These are phyloP conservation scores for Xylaria sp. DNA, from an alignment of 2,329 filamentous ascomycete genomes.

Conservation along the genomic window DNA sequence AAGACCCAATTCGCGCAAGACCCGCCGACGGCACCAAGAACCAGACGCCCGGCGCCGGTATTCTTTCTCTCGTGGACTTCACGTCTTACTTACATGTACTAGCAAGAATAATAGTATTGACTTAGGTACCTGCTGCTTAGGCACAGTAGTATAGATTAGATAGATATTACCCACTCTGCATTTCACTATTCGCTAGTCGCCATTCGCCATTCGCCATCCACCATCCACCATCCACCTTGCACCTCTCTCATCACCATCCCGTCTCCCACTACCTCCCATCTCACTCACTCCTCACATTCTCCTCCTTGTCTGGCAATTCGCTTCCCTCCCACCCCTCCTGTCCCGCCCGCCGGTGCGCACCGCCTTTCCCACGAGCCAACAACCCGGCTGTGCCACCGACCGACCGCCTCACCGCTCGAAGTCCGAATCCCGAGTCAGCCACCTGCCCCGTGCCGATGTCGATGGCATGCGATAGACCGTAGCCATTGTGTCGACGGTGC, in stretches of 20 bases:
- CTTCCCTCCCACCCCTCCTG: slow-evolving; percentile 9
- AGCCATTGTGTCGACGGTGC: slow-evolving; percentile 64
- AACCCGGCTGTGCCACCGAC: slow-evolving; percentile 7
- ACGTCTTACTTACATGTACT: background rate
- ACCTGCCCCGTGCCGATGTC: slow-evolving; percentile 50
- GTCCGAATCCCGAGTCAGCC: slow-evolving; percentile 27
- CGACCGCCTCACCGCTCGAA: slow-evolving; percentile 18
- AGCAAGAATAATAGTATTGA: background rate
- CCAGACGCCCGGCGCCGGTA: slow-evolving; percentile 29
- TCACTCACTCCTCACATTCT: background rate
- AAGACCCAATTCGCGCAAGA: slow-evolving; percentile 27
- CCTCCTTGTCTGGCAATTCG: background rate
- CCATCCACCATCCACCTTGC: background rate
- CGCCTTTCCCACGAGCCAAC: slow-evolving; percentile 17
- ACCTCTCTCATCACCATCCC: background rate
- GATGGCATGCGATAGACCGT: slow-evolving; percentile 69
- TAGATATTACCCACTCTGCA: slow-evolving; percentile 17
- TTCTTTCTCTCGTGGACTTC: slow-evolving; percentile 15
- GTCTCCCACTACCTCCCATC: background rate
- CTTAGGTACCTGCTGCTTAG: background rate
- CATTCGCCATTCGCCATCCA: background rate
- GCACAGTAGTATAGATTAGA: background rate
- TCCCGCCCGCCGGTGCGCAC: slow-evolving; percentile 11
- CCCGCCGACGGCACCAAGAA: slow-evolving; percentile 23
- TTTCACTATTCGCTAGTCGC: background rate